Evolutionary conservation across 1,139 yeast genomes (phyloP).

Genomic region (Candida pseudoviswanathii): DNA sequence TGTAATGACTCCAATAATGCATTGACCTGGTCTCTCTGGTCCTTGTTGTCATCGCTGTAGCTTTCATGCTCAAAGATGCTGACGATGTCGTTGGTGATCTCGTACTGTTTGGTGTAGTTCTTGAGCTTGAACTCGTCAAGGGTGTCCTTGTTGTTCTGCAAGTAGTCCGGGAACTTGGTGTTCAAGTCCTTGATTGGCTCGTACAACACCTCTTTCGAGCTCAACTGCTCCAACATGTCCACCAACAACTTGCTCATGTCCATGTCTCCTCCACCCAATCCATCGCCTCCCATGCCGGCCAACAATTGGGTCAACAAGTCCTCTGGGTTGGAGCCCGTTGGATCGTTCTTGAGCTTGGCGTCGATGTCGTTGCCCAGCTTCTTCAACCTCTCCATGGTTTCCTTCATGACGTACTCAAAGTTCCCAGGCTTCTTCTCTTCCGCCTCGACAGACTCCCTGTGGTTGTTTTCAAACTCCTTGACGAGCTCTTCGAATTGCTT

Average conservation of each 20-base stretch:
- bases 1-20: constrained; percentile 67
- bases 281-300: constrained; percentile 46
- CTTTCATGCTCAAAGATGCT: constrained; percentile 57
- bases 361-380: constrained; percentile 70
- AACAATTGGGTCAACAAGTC: constrained; percentile 60
- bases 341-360: constrained; percentile 57
- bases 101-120: constrained; percentile 57
- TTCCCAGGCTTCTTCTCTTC: constrained; percentile 39
- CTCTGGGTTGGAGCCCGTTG: constrained; percentile 51
- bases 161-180: constrained; percentile 65
- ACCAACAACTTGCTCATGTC: constrained; percentile 66
- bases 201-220: constrained; percentile 83
- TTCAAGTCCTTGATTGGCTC: constrained; percentile 87
- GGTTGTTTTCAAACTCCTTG: constrained; percentile 45
- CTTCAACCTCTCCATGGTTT: constrained; percentile 77
- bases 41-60: constrained; percentile 53
- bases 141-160: constrained; percentile 49
- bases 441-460: constrained; percentile 37
- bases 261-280: constrained; percentile 47
- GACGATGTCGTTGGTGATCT: constrained; percentile 54
- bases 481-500: constrained; percentile 54
- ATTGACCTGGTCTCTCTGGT: constrained; percentile 56
- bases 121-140: constrained; percentile 50
- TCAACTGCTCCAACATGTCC: constrained; percentile 80
- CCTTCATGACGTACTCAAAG: constrained; percentile 77